These are phyloP conservation scores for Emmonsia crescens DNA, from an alignment of 2,329 filamentous ascomycete genomes.

Conservation along the genomic window DNA sequence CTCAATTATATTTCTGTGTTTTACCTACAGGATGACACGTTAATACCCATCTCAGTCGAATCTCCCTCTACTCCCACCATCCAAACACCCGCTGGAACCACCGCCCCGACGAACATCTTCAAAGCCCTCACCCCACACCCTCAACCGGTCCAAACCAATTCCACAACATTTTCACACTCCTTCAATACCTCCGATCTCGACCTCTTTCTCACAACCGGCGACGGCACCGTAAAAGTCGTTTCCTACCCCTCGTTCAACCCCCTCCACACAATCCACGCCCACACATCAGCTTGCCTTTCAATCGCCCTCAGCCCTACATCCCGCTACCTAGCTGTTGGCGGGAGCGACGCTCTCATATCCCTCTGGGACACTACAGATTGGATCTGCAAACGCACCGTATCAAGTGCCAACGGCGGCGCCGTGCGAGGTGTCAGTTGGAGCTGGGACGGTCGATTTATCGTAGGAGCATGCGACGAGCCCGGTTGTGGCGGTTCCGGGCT, in stretches of 20 bases:
- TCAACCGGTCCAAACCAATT: constrained; percentile 39
- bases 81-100: constrained; percentile 13
- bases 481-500: constrained; percentile 34
- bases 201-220: constrained; percentile 39
- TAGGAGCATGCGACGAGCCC: constrained; percentile 38
- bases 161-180: constrained; percentile 38
- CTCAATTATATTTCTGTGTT: background rate
- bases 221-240: constrained; percentile 39
- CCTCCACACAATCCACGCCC: constrained; percentile 37
- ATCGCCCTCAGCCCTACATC: constrained; percentile 37
- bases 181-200: constrained; percentile 27
- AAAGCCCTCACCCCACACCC: constrained; percentile 33
- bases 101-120: constrained; percentile 21
- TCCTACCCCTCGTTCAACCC: constrained; percentile 36
- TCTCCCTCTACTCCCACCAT: constrained; percentile 28
- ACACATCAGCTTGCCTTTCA: constrained; percentile 39
- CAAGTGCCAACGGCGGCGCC: constrained; percentile 34
- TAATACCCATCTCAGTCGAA: constrained; percentile 36
- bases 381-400: constrained; percentile 39
- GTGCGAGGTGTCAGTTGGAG: constrained; percentile 41
- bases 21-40: constrained; percentile 34
- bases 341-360: constrained; percentile 39
- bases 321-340: constrained; percentile 39
- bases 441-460: constrained; percentile 40
- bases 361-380: constrained; percentile 43